A percentile compares a stretch with the other conserved stretches of the same genome.
Conservation (phyloP, 352 stramenopile species). For the Globisporangium acanthophoron region DNA sequence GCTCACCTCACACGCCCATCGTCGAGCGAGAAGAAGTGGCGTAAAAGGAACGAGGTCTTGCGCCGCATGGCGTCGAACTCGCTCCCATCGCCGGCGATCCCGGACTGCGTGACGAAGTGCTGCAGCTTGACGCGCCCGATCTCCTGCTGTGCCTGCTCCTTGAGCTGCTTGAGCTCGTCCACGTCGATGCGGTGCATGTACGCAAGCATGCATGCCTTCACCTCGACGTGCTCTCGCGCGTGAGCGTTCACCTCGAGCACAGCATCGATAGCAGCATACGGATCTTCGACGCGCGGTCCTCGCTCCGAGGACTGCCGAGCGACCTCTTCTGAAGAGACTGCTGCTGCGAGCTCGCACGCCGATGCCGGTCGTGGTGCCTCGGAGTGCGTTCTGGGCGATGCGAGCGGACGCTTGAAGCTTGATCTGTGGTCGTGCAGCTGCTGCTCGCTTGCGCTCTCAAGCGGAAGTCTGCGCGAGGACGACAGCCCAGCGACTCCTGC, state of each 20-base stretch:
- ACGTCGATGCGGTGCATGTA: constrained; percentile 62
- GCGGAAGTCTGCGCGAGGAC: neutral
- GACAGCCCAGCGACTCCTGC: constrained; percentile 3
- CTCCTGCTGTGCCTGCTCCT: constrained; percentile 26
- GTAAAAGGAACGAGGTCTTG: constrained; percentile 67
- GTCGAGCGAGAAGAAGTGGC: constrained; percentile 65
- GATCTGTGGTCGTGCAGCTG: neutral
- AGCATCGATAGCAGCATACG: neutral
- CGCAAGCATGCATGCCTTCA: constrained; percentile 64
- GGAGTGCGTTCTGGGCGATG: neutral
- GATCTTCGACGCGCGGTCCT: neutral
- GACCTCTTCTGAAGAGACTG: neutral
- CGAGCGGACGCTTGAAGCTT: constrained; percentile 5
- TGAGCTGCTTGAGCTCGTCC: constrained; percentile 38
- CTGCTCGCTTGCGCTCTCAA: neutral
- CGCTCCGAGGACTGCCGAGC: neutral
- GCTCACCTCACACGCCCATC: constrained; percentile 11
- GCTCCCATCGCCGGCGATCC: constrained; percentile 34
- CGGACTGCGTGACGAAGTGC: constrained; percentile 32
- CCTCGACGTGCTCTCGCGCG: constrained; percentile 53
- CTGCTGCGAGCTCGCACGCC: neutral
- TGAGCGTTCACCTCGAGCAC: constrained; percentile 20
- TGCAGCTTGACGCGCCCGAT: constrained; percentile 36
- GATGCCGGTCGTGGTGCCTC: neutral
- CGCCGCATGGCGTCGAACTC: constrained; percentile 38